Evolutionary conservation across 768 basidiomycete genomes (phyloP).

Genomic region (Mycena chlorophos): DNA sequence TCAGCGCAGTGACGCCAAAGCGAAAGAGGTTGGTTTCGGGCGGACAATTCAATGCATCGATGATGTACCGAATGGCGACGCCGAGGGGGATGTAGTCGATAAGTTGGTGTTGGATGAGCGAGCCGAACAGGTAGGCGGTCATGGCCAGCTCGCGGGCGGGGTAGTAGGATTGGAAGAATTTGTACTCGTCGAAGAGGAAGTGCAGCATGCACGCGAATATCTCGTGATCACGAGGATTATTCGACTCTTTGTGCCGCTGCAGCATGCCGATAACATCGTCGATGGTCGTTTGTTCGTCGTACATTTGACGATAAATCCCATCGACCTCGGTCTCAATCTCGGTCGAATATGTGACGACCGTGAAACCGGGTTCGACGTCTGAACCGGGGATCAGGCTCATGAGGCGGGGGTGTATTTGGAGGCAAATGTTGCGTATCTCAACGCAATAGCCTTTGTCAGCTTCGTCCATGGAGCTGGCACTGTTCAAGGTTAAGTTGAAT

Average conservation of each 20-base stretch:
- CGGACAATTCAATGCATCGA: constrained; percentile 89
- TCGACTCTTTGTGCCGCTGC: constrained; percentile 80
- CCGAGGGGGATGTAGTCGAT: constrained; percentile 93
- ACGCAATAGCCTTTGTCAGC: constrained; percentile 84
- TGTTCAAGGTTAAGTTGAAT: constrained; percentile 29
- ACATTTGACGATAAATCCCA: constrained; percentile 96
- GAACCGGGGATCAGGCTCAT: constrained; percentile 89
- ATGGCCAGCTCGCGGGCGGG: constrained; percentile 92
- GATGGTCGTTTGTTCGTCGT: constrained; percentile 90
- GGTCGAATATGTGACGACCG: constrained; percentile 81
- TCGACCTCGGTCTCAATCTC: constrained; percentile 95
- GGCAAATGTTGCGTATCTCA: constrained; percentile 88
- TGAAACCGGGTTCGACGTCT: constrained; percentile 88
- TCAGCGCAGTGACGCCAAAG: constrained; percentile 90
- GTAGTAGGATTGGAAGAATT: constrained; percentile 96
- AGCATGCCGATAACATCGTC: constrained; percentile 92
- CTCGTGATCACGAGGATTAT: constrained; percentile 85
- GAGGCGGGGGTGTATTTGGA: constrained; percentile 93
- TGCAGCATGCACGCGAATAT: constrained; percentile 99
- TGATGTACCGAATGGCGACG: constrained; percentile 94
- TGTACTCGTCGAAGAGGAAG: constrained; percentile 99
- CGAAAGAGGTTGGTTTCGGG: constrained; percentile 93
- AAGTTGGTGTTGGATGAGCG: constrained; percentile 89
- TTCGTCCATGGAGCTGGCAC: constrained; percentile 71
- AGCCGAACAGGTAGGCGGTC: constrained; percentile 95